phyloP scores from a whole-genome alignment of 2,329 filamentous ascomycete genomes.

The Amauroascus verrucosus region DNA sequence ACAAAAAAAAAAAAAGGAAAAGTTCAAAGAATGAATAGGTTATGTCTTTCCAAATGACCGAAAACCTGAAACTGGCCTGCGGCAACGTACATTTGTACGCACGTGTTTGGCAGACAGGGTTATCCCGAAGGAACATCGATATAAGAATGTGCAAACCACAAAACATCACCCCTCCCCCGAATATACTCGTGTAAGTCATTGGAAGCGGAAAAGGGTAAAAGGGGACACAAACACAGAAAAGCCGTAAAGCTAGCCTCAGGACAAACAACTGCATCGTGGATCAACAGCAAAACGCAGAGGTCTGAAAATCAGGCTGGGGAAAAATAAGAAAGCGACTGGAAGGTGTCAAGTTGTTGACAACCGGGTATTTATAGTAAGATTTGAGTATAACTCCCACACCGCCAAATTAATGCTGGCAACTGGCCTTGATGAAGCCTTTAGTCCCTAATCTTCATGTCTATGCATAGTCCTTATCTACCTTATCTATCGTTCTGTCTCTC shows the following conservation, averaged over 20 bases:
- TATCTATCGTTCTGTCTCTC: conserved; percentile 1
- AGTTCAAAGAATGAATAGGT: conserved; percentile 7
- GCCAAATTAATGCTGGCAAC: neutral
- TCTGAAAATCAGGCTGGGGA: too few relatives aligned
- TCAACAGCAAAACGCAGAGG: conserved; percentile 9
- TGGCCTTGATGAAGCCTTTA: neutral
- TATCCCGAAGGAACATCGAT: neutral
- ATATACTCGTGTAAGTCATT: neutral
- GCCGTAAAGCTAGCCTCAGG: neutral
- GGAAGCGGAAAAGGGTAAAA: neutral
- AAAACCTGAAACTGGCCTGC: neutral
- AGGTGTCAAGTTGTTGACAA: neutral
- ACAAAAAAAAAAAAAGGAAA: conserved; percentile 1
- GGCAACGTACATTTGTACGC: neutral
- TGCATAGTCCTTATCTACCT: conserved; percentile 6
- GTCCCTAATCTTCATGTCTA: neutral
- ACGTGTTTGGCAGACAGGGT: neutral
- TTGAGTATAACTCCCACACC: conserved; percentile 1
- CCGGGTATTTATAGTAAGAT: neutral
- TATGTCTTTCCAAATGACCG: neutral
- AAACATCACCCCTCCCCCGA: neutral
- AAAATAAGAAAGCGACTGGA: conserved; percentile 3
- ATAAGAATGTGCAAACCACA: neutral
- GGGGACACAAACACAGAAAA: neutral
- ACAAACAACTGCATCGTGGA: conserved; percentile 4